A percentile compares a stretch with the other conserved stretches of the same genome.
phyloP scores from a whole-genome alignment of 306 rosid species.

The Trifolium repens region DNA sequence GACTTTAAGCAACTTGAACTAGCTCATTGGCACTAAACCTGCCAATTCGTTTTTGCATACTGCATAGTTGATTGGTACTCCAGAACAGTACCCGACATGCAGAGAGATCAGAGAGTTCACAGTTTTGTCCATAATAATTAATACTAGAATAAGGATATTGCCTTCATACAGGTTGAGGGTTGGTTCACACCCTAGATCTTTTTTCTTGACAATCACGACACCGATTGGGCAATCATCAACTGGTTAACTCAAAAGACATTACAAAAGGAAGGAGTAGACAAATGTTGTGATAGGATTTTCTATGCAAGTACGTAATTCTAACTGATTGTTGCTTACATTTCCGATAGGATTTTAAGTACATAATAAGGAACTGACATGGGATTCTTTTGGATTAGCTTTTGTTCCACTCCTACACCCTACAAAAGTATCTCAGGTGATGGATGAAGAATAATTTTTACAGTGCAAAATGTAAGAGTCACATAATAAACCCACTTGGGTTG shows the following conservation, averaged over 20 bases:
- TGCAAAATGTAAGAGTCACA: slow-evolving; percentile 9
- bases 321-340: slow-evolving; percentile 11
- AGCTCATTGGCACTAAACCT: neutral
- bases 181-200: neutral
- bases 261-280: slow-evolving; percentile 5
- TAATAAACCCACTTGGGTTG: too few relatives aligned
- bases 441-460: slow-evolving; percentile 5
- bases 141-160: neutral
- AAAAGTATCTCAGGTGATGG: neutral
- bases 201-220: slow-evolving; percentile 10
- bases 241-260: slow-evolving; percentile 9
- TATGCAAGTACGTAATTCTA: slow-evolving; percentile 22
- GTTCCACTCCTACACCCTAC: neutral
- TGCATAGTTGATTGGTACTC: slow-evolving; percentile 1
- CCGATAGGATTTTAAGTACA: neutral
- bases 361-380: neutral
- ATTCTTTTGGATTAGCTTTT: slow-evolving; percentile 8
- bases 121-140: neutral
- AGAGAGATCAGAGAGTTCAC: slow-evolving; percentile 6
- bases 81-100: slow-evolving; percentile 9
- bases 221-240: neutral
- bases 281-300: slow-evolving; percentile 12
- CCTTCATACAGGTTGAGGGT: neutral
- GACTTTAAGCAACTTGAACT: slow-evolving; percentile 21
- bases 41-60: slow-evolving; percentile 13